phyloP scores from a whole-genome alignment of 768 basidiomycete genomes.

The Suillus cothurnatus region DNA sequence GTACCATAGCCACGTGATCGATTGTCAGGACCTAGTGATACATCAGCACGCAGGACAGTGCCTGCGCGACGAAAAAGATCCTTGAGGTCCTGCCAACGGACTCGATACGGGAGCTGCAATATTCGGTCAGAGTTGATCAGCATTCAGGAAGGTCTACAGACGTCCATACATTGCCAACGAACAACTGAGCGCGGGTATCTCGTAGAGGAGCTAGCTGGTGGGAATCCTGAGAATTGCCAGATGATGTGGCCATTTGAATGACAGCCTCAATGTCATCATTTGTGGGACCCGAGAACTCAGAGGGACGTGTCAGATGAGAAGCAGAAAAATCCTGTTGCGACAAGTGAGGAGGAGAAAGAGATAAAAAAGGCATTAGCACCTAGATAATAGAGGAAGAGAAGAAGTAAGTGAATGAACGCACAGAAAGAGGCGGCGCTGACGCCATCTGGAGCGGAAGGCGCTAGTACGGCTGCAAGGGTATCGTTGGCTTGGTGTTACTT shows the following conservation, averaged over 20 bases:
- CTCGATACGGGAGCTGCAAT: constrained; percentile 86
- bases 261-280: constrained; percentile 91
- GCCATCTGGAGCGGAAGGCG: constrained; percentile 18
- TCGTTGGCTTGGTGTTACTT: constrained; percentile 4
- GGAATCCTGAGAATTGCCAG: constrained; percentile 52
- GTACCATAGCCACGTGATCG: constrained; percentile 93
- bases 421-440: constrained; percentile 10
- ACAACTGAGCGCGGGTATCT: constrained; percentile 94
- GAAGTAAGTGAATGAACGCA: constrained; percentile 12
- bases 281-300: constrained; percentile 41
- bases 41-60: constrained; percentile 79
- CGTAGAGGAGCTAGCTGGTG: constrained; percentile 48
- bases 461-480: constrained; percentile 9
- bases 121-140: not conserved
- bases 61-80: constrained; percentile 96
- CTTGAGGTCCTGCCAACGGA: constrained; percentile 99
- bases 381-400: not conserved
- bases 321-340: constrained; percentile 16
- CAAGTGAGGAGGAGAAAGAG: not conserved
- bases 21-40: constrained; percentile 84
- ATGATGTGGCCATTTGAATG: constrained; percentile 87
- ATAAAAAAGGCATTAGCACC: not conserved
- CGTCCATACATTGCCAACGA: constrained; percentile 87
- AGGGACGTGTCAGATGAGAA: constrained; percentile 2
- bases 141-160: constrained; percentile 9